These are phyloP conservation scores for Thermothelomyces thermophilus DNA, from an alignment of 2,329 filamentous ascomycete genomes.

Conservation along the genomic window DNA sequence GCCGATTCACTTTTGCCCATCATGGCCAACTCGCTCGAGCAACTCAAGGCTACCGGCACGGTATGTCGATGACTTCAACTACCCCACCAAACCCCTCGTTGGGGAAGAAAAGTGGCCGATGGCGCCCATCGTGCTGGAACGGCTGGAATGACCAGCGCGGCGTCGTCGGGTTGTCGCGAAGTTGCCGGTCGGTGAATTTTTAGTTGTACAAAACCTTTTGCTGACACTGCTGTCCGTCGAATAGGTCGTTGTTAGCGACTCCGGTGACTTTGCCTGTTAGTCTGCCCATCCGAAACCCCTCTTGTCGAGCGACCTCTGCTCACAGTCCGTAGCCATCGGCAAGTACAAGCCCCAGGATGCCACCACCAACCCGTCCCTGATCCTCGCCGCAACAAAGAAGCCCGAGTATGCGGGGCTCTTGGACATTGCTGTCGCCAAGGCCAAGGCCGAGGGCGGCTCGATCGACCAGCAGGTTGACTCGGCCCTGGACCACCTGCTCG, in stretches of 20 bases:
- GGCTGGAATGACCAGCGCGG: too few species aligned
- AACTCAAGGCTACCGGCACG: slow-evolving; percentile 95
- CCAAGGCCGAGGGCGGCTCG: slow-evolving; percentile 65
- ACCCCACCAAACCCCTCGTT: slow-evolving; percentile 31
- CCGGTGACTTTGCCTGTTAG: slow-evolving; percentile 78
- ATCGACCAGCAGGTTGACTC: slow-evolving; percentile 80
- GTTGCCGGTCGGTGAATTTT: background rate
- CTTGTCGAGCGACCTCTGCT: background rate
- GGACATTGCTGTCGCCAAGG: slow-evolving; percentile 75
- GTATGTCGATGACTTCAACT: slow-evolving; percentile 52
- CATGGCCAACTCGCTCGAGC: slow-evolving; percentile 89
- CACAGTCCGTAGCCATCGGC: slow-evolving; percentile 66
- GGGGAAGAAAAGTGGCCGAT: slow-evolving; percentile 2
- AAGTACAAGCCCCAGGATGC: slow-evolving; percentile 99
- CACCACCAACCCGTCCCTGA: slow-evolving; percentile 98
- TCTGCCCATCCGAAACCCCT: slow-evolving; percentile 26
- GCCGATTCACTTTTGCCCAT: slow-evolving; percentile 21
- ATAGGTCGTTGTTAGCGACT: slow-evolving; percentile 93
- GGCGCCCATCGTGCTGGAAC: too few species aligned
- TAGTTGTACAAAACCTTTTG: background rate
- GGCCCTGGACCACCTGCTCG: slow-evolving; percentile 86
- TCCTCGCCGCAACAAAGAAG: slow-evolving; percentile 98
- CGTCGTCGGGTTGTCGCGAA: background rate
- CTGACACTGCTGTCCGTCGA: slow-evolving; percentile 20
- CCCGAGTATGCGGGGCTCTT: slow-evolving; percentile 90